Percentiles rank a stretch among this genome's conserved stretches.
phyloP scores from a whole-genome alignment of 2,329 filamentous ascomycete species.

The Aspergillus novofumigatus region DNA sequence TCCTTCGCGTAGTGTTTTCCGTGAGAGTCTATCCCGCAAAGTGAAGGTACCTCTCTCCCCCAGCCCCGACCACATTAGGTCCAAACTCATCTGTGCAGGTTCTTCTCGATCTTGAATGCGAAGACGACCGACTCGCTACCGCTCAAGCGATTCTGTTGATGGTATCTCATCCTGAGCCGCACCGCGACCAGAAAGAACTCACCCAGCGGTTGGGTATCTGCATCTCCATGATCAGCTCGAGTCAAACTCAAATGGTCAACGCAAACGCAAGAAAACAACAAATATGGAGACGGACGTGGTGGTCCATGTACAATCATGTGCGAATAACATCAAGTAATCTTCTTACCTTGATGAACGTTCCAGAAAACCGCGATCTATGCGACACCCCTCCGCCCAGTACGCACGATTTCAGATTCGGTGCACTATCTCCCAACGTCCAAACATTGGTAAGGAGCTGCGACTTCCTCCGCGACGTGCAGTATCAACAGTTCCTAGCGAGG shows the following conservation, averaged over 20 bases:
- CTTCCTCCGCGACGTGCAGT: constrained; percentile 3
- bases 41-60: not conserved
- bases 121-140: constrained; percentile 4
- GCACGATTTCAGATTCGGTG: constrained; percentile 4
- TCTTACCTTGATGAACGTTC: not conserved
- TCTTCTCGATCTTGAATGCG: constrained; percentile 4
- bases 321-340: constrained; percentile 1
- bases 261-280: not conserved
- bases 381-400: not conserved
- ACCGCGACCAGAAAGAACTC: constrained; percentile 1
- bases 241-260: not conserved
- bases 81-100: constrained; percentile 1
- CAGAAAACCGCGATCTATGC: not conserved
- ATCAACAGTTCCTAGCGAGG: constrained; percentile 4
- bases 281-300: constrained; percentile 7
- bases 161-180: constrained; percentile 4
- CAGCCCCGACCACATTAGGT: not conserved
- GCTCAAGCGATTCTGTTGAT: constrained; percentile 3
- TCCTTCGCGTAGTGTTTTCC: not conserved
- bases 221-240: constrained; percentile 4
- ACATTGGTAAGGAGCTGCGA: constrained; percentile 2
- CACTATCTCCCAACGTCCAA: not conserved
- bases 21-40: not conserved
- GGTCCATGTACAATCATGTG: constrained; percentile 5
- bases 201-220: constrained; percentile 5